phyloP scores from a whole-genome alignment of 2,329 filamentous ascomycete genomes.

The Basipetospora chlamydospora region DNA sequence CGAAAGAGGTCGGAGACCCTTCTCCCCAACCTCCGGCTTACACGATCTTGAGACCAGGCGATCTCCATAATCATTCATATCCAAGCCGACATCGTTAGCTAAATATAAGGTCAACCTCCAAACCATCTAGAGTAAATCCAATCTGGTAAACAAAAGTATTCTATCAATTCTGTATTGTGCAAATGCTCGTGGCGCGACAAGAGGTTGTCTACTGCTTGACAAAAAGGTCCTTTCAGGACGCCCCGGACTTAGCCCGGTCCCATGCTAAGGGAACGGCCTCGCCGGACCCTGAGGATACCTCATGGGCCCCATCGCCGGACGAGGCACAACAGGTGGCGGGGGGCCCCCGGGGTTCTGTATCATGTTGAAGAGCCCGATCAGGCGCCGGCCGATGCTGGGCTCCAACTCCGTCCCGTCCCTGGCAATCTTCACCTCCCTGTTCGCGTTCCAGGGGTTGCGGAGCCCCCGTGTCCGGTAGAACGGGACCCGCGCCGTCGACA shows the following conservation, averaged over 20 bases:
- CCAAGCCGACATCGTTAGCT: no score
- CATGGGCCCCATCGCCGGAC: slow-evolving; percentile 19
- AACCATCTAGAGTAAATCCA: no score
- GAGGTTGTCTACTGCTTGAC: no score
- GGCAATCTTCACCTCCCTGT: slow-evolving; percentile 90
- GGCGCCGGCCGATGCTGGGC: slow-evolving; percentile 58
- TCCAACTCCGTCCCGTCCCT: slow-evolving; percentile 89
- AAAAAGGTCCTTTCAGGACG: no score
- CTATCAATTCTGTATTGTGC: no score
- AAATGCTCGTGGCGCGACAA: no score
- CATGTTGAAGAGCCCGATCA: slow-evolving; percentile 67
- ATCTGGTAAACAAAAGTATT: no score
- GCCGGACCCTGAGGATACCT: neutral
- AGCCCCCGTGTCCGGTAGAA: slow-evolving; percentile 82
- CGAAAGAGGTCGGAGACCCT: no score
- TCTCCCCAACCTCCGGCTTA: no score
- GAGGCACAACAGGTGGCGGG: slow-evolving; percentile 7
- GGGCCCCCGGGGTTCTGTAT: slow-evolving; percentile 22
- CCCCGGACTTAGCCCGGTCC: neutral
- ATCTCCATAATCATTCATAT: no score
- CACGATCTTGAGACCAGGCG: no score
- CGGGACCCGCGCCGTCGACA: slow-evolving; percentile 67
- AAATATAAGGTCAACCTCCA: no score
- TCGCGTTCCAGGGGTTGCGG: slow-evolving; percentile 88
- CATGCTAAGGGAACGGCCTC: neutral